Base-by-base conservation (phyloP, 2,329 filamentous ascomycete genomes). In the Monosporascus sp. region DNA sequence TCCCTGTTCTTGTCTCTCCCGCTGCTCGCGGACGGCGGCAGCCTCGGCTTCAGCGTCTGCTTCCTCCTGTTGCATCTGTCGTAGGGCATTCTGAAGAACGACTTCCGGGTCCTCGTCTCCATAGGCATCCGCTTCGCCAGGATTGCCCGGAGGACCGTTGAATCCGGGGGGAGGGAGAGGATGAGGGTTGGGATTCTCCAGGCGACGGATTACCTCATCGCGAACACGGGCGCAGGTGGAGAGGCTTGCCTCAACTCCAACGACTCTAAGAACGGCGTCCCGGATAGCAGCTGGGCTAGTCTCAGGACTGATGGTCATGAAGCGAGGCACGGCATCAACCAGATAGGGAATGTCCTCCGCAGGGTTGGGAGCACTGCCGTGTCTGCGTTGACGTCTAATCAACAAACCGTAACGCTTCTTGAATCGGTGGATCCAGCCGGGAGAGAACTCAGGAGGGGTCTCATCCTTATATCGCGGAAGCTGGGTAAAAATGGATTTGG, bases 341-440 rank as follows among this genome's bases (percentile, higher is more conserved):
- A 86, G 72, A 65, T 86, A 86, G 45, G 73, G 73, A 35, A 86
- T 76, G 60, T 85, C 80, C 51, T 81, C 77, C 44, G 78, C 78
- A 1, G 74, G 72, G 58, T 80, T 78, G 19, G 72, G 72, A 1
- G 71, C 73, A 49, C 75, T 75, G 20, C 75, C 75, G 58, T 78
- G 76, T 1, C 80, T 76, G 20, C 80, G 77, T 60, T 83, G 80
- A 50, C 81, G 78, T 37, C 80, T 67, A 47, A 84, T 76, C 19
- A 85, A 70, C 17, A 85, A 71, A 0, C 81, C 80, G 55, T 85
- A 85, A 11, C 81, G 76, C 65, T 84, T 84, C 69, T 85, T 85
- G 70, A 85, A 85, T 37, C 81, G 76, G 60, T 85, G 81, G 54
- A 85, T 84, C 81, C 81, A 85, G 41, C 81, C 81, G 0, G 81